phyloP scores from a whole-genome alignment of 2,329 filamentous ascomycete species.

The Diaporthe sp. region DNA sequence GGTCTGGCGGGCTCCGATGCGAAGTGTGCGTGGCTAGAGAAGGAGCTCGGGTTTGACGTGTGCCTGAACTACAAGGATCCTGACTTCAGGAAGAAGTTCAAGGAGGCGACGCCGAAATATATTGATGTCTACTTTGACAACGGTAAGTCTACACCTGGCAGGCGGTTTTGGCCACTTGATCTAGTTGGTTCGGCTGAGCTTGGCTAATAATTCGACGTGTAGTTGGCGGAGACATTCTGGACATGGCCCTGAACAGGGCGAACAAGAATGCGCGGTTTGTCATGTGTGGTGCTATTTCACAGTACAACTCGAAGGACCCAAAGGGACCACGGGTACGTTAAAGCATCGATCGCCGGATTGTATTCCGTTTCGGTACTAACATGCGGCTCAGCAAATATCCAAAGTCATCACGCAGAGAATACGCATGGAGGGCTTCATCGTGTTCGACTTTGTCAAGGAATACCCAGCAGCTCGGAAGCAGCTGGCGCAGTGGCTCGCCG shows the following conservation, averaged over 20 bases:
- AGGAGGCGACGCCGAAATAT: conserved; percentile 68
- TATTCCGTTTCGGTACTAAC: not conserved
- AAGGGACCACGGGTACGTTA: conserved; percentile 34
- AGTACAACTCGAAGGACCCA: conserved; percentile 40
- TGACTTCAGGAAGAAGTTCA: conserved; percentile 73
- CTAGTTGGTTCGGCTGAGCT: not conserved
- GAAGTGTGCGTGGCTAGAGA: conserved; percentile 73
- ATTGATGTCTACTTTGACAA: conserved; percentile 85
- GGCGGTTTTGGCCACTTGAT: not conserved
- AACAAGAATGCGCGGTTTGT: conserved; percentile 75
- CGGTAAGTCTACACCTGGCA: conserved; percentile 43
- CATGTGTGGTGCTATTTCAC: conserved; percentile 70
- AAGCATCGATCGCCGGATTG: too few relatives aligned
- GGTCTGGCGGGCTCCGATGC: conserved; percentile 70
- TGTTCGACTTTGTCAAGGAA: conserved; percentile 75
- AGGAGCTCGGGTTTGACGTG: conserved; percentile 73
- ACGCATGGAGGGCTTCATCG: conserved; percentile 78
- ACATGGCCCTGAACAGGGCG: conserved; percentile 74
- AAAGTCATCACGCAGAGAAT: conserved; percentile 41
- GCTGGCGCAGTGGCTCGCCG: conserved; percentile 75
- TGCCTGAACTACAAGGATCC: conserved; percentile 78
- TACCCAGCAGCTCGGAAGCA: conserved; percentile 71
- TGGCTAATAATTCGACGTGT: not conserved
- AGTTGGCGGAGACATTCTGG: conserved; percentile 79
- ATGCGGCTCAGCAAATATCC: conserved; percentile 37